Evolutionary conservation across 345 rosid genomes (phyloP).

Genomic region (Gossypium herbaceum): DNA sequence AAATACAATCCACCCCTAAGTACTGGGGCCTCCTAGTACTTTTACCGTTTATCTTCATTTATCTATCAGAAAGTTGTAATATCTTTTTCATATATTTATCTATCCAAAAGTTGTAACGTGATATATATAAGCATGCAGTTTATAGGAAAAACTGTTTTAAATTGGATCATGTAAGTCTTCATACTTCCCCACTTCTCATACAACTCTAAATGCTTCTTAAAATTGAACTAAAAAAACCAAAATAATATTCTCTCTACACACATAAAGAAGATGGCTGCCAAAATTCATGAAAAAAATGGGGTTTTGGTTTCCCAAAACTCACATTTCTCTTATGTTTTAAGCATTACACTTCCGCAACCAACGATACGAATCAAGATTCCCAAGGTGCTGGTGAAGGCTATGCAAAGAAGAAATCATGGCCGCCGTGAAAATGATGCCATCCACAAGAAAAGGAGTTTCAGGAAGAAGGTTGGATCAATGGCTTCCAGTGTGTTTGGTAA

Average conservation of each 20-base stretch:
- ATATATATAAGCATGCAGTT: not conserved
- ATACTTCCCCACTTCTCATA: not conserved
- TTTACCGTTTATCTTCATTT: too few species aligned
- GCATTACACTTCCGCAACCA: constrained; percentile 14
- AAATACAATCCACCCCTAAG: too few species aligned
- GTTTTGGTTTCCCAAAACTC: not conserved
- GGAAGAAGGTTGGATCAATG: constrained; percentile 26
- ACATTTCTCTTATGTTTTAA: not conserved
- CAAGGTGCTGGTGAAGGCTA: constrained; percentile 23
- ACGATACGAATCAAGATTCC: constrained; percentile 31
- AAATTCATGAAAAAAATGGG: not conserved
- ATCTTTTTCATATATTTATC: not conserved
- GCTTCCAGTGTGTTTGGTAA: constrained; percentile 28
- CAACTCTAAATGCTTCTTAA: not conserved
- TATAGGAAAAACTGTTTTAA: not conserved
- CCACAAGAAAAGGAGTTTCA: not conserved
- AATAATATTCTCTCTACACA: too few species aligned
- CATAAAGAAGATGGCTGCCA: not conserved
- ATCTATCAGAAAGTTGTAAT: too few species aligned
- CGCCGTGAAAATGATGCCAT: not conserved
- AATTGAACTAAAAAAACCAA: not conserved
- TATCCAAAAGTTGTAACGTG: not conserved
- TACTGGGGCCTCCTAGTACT: too few species aligned
- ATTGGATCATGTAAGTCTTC: not conserved
- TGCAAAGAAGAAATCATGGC: constrained; percentile 12